Percentiles rank a stretch among this genome's conserved stretches.
phyloP scores from a whole-genome alignment of 2,329 filamentous ascomycete species.

The Fusarium chuoi region DNA sequence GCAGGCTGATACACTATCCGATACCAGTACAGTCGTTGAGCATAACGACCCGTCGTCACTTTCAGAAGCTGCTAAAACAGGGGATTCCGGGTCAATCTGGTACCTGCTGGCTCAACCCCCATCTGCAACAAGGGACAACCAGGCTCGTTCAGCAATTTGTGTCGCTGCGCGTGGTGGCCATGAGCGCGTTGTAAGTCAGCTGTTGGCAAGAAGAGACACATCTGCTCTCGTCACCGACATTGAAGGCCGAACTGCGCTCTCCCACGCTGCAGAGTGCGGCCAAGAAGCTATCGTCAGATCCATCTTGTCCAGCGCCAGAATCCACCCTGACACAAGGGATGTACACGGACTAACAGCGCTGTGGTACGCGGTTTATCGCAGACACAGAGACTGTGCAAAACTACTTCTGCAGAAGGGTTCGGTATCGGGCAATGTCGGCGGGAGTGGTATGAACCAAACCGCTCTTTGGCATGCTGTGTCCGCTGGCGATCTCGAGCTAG shows the following conservation, averaged over 20 bases:
- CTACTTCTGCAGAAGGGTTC: background rate
- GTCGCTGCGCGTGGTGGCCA: slow-evolving; percentile 8
- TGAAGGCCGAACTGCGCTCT: background rate
- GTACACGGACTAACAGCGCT: accelerated
- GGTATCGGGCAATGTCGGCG: background rate
- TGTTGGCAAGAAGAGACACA: slow-evolving; percentile 11
- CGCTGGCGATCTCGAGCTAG: background rate
- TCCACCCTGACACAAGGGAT: background rate
- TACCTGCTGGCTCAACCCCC: background rate
- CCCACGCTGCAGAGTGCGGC: background rate
- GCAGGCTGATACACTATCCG: accelerated
- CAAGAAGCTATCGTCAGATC: background rate
- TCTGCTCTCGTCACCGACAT: background rate
- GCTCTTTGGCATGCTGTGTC: background rate
- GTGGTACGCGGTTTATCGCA: background rate
- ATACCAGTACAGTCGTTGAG: accelerated
- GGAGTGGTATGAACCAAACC: accelerated
- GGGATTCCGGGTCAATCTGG: slow-evolving; percentile 3
- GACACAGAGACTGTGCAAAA: background rate
- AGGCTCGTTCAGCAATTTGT: background rate
- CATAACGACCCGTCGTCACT: background rate
- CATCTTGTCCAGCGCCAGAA: background rate
- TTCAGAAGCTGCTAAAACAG: background rate
- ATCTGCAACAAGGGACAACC: accelerated
- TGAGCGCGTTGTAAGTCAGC: background rate